A percentile compares a stretch with the other conserved stretches of the same genome.
phyloP scores from a whole-genome alignment of 2,329 filamentous ascomycete genomes.

The Chaetomiaceae sp. region DNA sequence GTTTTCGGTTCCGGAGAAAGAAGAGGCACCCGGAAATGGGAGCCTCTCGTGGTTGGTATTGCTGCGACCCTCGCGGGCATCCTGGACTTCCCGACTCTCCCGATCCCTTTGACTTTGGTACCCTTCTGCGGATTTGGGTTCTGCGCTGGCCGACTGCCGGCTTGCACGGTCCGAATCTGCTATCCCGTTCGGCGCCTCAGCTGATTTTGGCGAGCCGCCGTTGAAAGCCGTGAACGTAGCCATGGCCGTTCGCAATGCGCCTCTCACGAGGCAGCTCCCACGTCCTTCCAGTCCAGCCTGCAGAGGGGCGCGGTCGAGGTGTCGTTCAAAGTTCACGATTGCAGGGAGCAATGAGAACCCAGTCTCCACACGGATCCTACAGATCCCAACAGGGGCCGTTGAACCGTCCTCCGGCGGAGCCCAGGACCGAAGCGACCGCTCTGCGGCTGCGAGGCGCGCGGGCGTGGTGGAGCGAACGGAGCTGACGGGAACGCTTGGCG shows the following conservation, averaged over 20 bases:
- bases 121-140: slow-evolving; percentile 25
- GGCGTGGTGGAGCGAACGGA: not conserved
- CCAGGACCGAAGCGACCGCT: slow-evolving; percentile 5
- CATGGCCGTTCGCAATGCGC: slow-evolving; percentile 34
- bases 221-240: slow-evolving; percentile 49
- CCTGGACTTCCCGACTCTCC: slow-evolving; percentile 27
- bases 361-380: no score
- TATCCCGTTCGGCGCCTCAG: slow-evolving; percentile 32
- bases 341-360: not conserved
- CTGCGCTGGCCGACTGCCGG: slow-evolving; percentile 20
- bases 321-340: not conserved
- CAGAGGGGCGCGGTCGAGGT: not conserved
- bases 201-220: slow-evolving; percentile 41
- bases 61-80: slow-evolving; percentile 36
- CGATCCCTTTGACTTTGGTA: slow-evolving; percentile 28
- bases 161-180: slow-evolving; percentile 26
- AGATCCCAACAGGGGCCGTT: not conserved
- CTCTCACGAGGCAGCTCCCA: not conserved
- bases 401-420: not conserved
- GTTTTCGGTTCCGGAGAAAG: slow-evolving; percentile 40
- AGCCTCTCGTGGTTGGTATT: slow-evolving; percentile 37
- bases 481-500: not conserved
- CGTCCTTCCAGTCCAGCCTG: not conserved
- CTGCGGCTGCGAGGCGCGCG: slow-evolving; percentile 2
- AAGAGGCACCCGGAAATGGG: slow-evolving; percentile 33